Percentiles rank a stretch among this genome's conserved stretches.
phyloP scores from a whole-genome alignment of 257 asterid genomes.

The Fraxinus anomala region DNA sequence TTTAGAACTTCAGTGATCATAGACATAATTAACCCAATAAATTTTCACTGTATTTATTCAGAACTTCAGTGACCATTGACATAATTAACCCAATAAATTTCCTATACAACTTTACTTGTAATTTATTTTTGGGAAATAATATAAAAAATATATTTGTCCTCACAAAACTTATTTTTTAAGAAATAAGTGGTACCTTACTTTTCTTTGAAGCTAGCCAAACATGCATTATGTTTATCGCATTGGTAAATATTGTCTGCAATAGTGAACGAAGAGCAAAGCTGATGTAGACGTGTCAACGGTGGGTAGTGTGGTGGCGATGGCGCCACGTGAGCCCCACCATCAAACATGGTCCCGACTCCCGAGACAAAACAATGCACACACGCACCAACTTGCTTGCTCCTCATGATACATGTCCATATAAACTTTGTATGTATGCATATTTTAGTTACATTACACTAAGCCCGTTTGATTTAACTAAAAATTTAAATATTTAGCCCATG shows the following conservation, averaged over 20 bases:
- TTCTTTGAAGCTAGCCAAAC: too few species aligned
- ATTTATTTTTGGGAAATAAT: too few species aligned
- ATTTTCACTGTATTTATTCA: too few species aligned
- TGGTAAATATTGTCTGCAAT: slow-evolving; percentile 5
- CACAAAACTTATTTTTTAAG: too few species aligned
- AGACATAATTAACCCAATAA: not conserved
- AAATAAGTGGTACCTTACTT: too few species aligned
- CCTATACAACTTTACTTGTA: too few species aligned
- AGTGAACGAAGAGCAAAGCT: not conserved
- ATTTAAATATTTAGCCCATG: too few species aligned
- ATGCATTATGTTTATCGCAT: not conserved
- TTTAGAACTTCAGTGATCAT: too few species aligned
- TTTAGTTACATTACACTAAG: too few species aligned
- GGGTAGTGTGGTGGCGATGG: slow-evolving; percentile 36
- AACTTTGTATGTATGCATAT: too few species aligned
- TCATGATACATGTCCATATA: not conserved
- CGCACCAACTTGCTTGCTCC: not conserved
- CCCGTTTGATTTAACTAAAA: too few species aligned
- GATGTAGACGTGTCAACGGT: slow-evolving; percentile 60
- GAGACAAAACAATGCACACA: slow-evolving; percentile 33
- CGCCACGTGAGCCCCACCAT: slow-evolving; percentile 37
- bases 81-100: not conserved
- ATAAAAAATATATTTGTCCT: too few species aligned
- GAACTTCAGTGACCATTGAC: not conserved
- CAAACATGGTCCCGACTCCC: slow-evolving; percentile 58